Percentiles rank a stretch among this genome's conserved stretches.
phyloP scores from a whole-genome alignment of 2,329 filamentous ascomycete species.

The Aulographum hederae region DNA sequence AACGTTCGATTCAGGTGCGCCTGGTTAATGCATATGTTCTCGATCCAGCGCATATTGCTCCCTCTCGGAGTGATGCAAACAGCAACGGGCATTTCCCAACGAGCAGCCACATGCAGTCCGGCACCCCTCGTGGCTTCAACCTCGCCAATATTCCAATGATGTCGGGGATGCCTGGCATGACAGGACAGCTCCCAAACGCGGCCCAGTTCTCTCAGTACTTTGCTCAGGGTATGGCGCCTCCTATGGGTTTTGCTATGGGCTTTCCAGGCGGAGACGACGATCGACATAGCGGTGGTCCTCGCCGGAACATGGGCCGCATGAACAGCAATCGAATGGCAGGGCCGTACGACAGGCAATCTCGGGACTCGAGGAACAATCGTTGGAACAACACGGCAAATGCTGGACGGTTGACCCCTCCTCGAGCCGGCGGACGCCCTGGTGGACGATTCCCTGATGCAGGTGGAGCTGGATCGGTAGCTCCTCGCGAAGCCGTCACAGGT shows the following conservation, averaged over 20 bases:
- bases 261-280: slow-evolving; percentile 9
- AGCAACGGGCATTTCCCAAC: slow-evolving; percentile 91
- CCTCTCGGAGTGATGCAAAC: slow-evolving; percentile 82
- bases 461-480: slow-evolving; percentile 50
- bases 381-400: slow-evolving; percentile 23
- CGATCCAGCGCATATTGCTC: slow-evolving; percentile 86
- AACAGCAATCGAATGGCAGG: slow-evolving; percentile 18
- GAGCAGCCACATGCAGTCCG: slow-evolving; percentile 55
- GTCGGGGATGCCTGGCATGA: slow-evolving; percentile 26
- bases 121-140: slow-evolving; percentile 85
- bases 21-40: slow-evolving; percentile 89
- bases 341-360: slow-evolving; percentile 21
- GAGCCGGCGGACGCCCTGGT: slow-evolving; percentile 34
- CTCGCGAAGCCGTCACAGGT: slow-evolving; percentile 80
- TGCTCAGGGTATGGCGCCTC: slow-evolving; percentile 3
- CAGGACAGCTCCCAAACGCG: slow-evolving; percentile 23
- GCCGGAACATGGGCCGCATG: slow-evolving; percentile 20
- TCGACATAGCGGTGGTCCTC: slow-evolving; percentile 21
- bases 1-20: slow-evolving; percentile 40
- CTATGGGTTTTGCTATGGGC: slow-evolving; percentile 2
- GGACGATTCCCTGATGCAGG: slow-evolving; percentile 50
- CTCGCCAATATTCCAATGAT: slow-evolving; percentile 50
- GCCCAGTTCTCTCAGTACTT: slow-evolving; percentile 15
- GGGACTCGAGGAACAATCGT: slow-evolving; percentile 25
- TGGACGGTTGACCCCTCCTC: slow-evolving; percentile 28